Conservation (phyloP, 495 filamentous ascomycete genomes). For the Penicillium cinerascens region DNA sequence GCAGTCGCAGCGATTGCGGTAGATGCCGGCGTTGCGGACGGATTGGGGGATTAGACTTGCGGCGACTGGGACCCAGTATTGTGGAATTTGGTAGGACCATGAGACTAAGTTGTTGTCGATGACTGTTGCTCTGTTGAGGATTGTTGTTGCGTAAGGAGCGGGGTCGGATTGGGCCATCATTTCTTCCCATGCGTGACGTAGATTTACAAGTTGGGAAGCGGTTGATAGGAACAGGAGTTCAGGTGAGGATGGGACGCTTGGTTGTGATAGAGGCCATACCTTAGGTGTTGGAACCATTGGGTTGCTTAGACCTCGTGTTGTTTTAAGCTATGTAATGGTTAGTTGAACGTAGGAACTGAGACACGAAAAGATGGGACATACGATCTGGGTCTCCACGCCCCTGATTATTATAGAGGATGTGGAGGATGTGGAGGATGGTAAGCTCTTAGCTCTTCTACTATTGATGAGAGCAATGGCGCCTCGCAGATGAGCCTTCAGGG, state of each 20-base stretch:
- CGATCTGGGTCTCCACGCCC: constrained; percentile 34
- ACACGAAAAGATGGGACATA: constrained; percentile 10
- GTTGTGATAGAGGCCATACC: constrained; percentile 25
- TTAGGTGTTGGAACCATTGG: constrained; percentile 27
- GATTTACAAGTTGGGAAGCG: constrained; percentile 24
- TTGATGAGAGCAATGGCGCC: constrained; percentile 37
- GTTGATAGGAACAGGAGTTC: constrained; percentile 21
- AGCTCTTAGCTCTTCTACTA: constrained; percentile 13
- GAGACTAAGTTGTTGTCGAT: constrained; percentile 27
- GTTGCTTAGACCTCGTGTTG: constrained; percentile 15
- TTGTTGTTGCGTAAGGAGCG: constrained; percentile 8
- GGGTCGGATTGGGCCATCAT: constrained; percentile 1
- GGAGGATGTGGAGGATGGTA: constrained; percentile 11
- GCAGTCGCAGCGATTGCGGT: constrained; percentile 53
- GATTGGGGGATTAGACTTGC: constrained; percentile 34
- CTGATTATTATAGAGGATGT: constrained; percentile 22
- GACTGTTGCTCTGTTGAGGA: constrained; percentile 24
- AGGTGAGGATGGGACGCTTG: constrained; percentile 14
- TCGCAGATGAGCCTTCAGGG: constrained; percentile 29
- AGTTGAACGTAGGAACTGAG: neutral
- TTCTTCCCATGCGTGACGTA: constrained; percentile 27
- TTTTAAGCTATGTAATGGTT: constrained; percentile 23
- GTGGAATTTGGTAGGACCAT: constrained; percentile 30
- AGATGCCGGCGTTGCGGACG: constrained; percentile 35
- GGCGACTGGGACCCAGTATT: constrained; percentile 27